Evolutionary conservation across 192 early-diverging fungal species (phyloP).

Genomic region (Umbelopsis ramanniana): DNA sequence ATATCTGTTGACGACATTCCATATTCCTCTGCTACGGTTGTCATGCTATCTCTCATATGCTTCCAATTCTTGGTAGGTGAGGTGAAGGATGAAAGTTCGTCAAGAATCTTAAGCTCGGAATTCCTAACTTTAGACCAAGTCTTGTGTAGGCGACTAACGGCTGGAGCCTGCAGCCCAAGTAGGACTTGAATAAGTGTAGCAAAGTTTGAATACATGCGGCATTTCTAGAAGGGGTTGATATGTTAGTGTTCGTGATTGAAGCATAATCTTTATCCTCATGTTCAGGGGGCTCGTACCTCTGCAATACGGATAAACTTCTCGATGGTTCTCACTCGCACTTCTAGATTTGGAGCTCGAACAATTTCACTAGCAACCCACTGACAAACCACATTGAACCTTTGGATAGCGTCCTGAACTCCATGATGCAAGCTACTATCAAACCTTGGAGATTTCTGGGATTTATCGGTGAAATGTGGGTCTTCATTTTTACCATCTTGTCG

Average conservation of each 20-base stretch:
- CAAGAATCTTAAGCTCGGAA: constrained; percentile 47
- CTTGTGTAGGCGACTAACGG: constrained; percentile 53
- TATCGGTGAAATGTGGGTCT: background rate
- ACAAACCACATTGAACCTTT: constrained; percentile 49
- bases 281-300: constrained; percentile 34
- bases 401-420: constrained; percentile 39
- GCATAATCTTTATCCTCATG: background rate
- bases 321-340: constrained; percentile 54
- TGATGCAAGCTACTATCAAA: constrained; percentile 9
- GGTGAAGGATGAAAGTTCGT: constrained; percentile 55
- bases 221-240: constrained; percentile 43
- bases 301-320: constrained; percentile 70
- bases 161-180: constrained; percentile 58
- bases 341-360: constrained; percentile 42
- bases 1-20: constrained; percentile 49
- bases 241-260: background rate
- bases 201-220: constrained; percentile 61
- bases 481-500: constrained; percentile 1
- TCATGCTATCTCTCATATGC: constrained; percentile 60
- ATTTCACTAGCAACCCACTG: constrained; percentile 68
- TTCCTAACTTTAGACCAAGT: constrained; percentile 57
- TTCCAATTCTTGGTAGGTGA: constrained; percentile 62
- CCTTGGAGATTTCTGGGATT: background rate
- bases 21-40: constrained; percentile 53
- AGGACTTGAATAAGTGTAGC: constrained; percentile 64